Conservation (phyloP, 306 rosid species). For the Comarum palustre region DNA sequence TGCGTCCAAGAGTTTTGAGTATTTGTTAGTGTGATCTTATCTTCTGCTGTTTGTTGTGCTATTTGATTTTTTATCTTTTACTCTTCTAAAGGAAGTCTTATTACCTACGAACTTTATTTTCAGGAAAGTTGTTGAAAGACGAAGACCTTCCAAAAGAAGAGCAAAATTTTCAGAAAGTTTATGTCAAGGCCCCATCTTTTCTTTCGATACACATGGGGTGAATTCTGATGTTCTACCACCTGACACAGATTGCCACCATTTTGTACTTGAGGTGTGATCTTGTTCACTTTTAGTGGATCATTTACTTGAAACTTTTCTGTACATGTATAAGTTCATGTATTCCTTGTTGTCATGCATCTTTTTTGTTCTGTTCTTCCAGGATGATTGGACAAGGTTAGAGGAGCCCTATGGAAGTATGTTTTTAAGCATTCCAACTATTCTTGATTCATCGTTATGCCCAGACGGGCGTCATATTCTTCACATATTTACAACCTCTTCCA, state of each 20-base stretch:
- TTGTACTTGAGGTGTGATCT: conserved; percentile 77
- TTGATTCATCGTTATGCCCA: conserved; percentile 88
- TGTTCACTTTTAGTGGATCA: conserved; percentile 22
- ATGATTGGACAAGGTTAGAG: conserved; percentile 68
- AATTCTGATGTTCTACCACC: conserved; percentile 85
- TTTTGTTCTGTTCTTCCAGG: conserved; percentile 32
- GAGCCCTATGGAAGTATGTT: conserved; percentile 90
- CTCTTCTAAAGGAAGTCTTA: conserved; percentile 5
- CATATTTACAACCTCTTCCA: conserved; percentile 87
- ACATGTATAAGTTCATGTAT: conserved; percentile 13
- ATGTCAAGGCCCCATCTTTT: conserved; percentile 92
- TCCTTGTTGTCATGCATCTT: conserved; percentile 10
- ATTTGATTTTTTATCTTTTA: background rate
- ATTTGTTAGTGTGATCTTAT: conserved; percentile 21
- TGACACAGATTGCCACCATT: conserved; percentile 95
- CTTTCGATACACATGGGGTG: conserved; percentile 95
- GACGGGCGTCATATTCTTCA: conserved; percentile 86
- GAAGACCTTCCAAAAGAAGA: conserved; percentile 77
- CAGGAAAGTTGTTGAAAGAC: conserved; percentile 73
- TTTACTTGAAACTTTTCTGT: conserved; percentile 13
- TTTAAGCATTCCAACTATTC: conserved; percentile 91
- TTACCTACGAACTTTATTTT: conserved; percentile 20
- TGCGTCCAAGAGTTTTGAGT: conserved; percentile 14
- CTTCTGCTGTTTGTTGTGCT: conserved; percentile 23
- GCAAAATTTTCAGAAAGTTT: conserved; percentile 80